Base-by-base conservation (phyloP, 768 basidiomycete genomes). In the Tulasnella sp. region DNA sequence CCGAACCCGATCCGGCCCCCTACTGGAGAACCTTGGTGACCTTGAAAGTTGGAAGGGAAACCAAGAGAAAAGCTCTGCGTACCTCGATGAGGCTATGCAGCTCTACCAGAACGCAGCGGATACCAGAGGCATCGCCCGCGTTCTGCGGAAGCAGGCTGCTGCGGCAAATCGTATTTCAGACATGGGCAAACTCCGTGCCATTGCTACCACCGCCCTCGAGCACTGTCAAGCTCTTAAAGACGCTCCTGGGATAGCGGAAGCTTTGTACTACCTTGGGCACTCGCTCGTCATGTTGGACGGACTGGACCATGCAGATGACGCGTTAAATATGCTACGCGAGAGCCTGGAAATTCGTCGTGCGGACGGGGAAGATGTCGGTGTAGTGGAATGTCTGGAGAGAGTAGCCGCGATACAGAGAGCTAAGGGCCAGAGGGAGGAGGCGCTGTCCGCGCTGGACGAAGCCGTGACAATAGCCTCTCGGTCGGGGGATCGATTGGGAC, bases 21-120 rank as follows among this genome's bases (percentile, higher is more conserved):
- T 54, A n/a, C 54, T 54, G 54, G 54, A 54, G 54, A 54, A 54
- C 54, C 54, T 54, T n/a, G 54, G 54, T n/a, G 54, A 54, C 54
- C 54, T 54, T n/a, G n/a, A 54, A 16, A 54, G 54, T n/a, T 54
- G 54, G 54, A 54, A 54, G 18, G 54, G 54, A 54, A 18, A 54
- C 54, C n/a, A 54, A 18, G n/a, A 18, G 20, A n/a, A 54, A 16
- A n/a, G 54, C 54, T n/a, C n/a, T 54, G 16, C 54, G 54, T 54
- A 54, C 54, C 54, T 54, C n/a, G 54, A 54, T 20, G n/a, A 54
- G 54, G 54, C 54, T n/a, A 20, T 54, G n/a, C 54, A n/a, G 54
- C 54, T 54, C 3, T 54, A 54, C 54, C 20, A 54, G 18, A 5
- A 54, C 16, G 14, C 5, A 18, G 54, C 20, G n/a, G 54, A 54